Percentiles rank a stretch among this genome's conserved stretches.
These are phyloP conservation scores for Eutrema salsugineum DNA, from an alignment of 441 rosid species.

Conservation along the genomic window DNA sequence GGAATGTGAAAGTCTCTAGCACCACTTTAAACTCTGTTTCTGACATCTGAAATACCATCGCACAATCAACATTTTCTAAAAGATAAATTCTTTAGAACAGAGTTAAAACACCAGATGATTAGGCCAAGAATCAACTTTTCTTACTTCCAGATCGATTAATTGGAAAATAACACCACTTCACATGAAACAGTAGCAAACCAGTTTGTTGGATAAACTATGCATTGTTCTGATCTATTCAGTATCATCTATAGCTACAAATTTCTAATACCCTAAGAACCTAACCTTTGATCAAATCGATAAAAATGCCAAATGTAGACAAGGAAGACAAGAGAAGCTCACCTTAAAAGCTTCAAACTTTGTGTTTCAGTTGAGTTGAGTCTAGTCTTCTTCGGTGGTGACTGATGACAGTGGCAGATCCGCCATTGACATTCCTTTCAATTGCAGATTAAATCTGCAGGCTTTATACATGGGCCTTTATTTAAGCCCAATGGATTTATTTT, in stretches of 20 bases:
- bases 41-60: slow-evolving; percentile 22
- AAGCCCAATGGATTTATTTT: not conserved
- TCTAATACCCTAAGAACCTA: not conserved
- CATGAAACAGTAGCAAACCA: not conserved
- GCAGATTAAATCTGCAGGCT: not conserved
- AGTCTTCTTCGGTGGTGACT: not conserved
- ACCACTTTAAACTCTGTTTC: slow-evolving; percentile 35
- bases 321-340: slow-evolving; percentile 1
- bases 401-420: slow-evolving; percentile 4
- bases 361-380: slow-evolving; percentile 7
- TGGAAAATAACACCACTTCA: not conserved
- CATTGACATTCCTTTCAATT: not conserved
- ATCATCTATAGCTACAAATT: not conserved
- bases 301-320: not conserved
- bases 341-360: not conserved
- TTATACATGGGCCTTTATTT: not conserved
- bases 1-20: slow-evolving; percentile 66
- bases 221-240: not conserved
- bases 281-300: not conserved
- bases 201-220: not conserved
- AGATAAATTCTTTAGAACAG: not conserved
- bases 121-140: not conserved
- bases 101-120: not conserved
- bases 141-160: not conserved
- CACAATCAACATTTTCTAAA: not conserved